Base-by-base conservation (phyloP, 164 flowering plant genomes). In the Kingdonia uniflora region DNA sequence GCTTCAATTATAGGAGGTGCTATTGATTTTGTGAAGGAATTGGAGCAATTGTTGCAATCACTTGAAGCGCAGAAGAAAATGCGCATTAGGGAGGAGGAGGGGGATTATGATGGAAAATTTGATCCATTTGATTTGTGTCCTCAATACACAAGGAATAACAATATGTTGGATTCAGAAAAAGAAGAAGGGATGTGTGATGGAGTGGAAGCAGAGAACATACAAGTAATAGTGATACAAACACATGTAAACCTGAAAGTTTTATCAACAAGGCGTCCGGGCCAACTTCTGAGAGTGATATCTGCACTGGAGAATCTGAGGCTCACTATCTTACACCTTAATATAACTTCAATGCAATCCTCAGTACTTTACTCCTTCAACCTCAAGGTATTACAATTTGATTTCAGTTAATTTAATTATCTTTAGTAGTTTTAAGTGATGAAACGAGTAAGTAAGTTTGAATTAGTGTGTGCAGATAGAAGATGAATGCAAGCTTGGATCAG, bases 1-100 rank as follows among this genome's bases (percentile, higher is more conserved):
- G 97, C 97, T 33, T 88, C 97, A 0, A 81, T 88, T 20, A 60
- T 88, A 22, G 95, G 91, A 7, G 97, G 95, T 1, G 95, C 97
- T 33, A 88, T 88, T 35, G 81, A 83, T 42, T 88, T 76, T 42
- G 91, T 88, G 60, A 88, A 83, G 74, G 89, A 85, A 63, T 74
- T 88, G 2, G 95, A 87, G 59, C 94, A 87, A 47, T 76, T 71
- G 1, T 65, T 85, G 19, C 95, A 85, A 52, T 69, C 74, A 42
- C 71, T 79, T n/a, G 76, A 78, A 55, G 68, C 69, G 3, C 65
- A 73, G 5, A 74, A 72, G 55, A 48, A 55, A 49, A 58, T 46
- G 14, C 51, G 48, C 15, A 41, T 11, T 41, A 41, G 5, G n/a
- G n/a, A 3, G 4, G 8, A 29, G 4, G 35, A 29, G 35, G 35